phyloP scores from a whole-genome alignment of 2,329 filamentous ascomycete species.

The Trichoderma hamatum region DNA sequence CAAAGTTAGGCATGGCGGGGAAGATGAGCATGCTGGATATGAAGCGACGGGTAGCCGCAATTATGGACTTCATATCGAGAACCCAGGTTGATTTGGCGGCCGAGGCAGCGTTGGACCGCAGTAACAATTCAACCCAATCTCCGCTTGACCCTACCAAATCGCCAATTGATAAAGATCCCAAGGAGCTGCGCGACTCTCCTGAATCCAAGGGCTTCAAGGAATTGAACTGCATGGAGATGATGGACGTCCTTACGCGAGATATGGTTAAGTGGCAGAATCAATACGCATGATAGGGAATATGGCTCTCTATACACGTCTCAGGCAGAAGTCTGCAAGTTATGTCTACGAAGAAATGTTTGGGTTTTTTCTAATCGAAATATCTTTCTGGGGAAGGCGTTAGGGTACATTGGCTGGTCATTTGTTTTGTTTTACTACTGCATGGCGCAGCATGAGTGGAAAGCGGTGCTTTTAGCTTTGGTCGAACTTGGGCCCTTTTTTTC shows the following conservation, averaged over 20 bases:
- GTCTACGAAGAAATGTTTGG: neutral
- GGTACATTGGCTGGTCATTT: neutral
- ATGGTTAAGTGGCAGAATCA: constrained; percentile 85
- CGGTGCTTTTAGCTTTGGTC: neutral
- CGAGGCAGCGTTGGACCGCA: constrained; percentile 55
- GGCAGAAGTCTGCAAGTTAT: neutral
- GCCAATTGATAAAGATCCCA: neutral
- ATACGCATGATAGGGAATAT: constrained; percentile 47
- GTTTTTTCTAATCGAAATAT: neutral
- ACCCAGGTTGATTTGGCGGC: constrained; percentile 86
- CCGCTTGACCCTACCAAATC: constrained; percentile 29
- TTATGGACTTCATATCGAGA: constrained; percentile 86
- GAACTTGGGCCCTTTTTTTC: neutral
- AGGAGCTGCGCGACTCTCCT: constrained; percentile 27
- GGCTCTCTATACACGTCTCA: neutral
- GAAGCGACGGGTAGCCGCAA: constrained; percentile 79
- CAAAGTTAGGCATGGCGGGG: constrained; percentile 56
- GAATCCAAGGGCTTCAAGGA: constrained; percentile 66
- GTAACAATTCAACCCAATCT: constrained; percentile 40
- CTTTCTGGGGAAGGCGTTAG: neutral
- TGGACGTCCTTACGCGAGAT: constrained; percentile 80
- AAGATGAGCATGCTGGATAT: constrained; percentile 87
- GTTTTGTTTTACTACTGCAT: neutral
- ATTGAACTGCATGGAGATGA: constrained; percentile 82
- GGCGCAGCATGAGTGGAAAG: neutral